These are phyloP conservation scores for Plasmodium sp. DNA, from an alignment of 169 alveolate genomes.

Conservation along the genomic window DNA sequence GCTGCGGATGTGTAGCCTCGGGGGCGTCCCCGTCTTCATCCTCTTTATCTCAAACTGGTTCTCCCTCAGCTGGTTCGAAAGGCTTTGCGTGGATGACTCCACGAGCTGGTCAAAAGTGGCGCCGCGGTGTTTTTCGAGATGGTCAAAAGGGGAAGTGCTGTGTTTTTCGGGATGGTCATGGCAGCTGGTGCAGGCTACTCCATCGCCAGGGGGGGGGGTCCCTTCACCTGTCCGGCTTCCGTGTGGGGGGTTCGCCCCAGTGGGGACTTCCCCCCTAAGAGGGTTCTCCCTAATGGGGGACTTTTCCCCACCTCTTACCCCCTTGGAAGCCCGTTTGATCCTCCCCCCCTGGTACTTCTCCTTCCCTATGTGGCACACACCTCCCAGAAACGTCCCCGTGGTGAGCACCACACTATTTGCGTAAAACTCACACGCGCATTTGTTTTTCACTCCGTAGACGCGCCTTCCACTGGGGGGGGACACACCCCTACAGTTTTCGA, in stretches of 20 bases:
- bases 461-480: constrained; percentile 35
- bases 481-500: constrained; percentile 32
- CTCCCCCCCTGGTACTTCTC: constrained; percentile 73
- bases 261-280: not conserved
- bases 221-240: not conserved
- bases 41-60: constrained; percentile 72
- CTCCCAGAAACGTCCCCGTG: constrained; percentile 94
- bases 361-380: constrained; percentile 89
- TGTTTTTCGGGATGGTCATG: not conserved
- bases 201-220: not conserved
- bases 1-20: constrained; percentile 86
- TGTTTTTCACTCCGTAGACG: constrained; percentile 78
- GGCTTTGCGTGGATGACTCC: constrained; percentile 28
- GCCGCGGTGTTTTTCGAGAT: not conserved
- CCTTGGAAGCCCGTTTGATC: constrained; percentile 12
- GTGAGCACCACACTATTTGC: constrained; percentile 86
- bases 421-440: constrained; percentile 74
- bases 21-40: constrained; percentile 93
- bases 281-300: not conserved
- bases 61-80: constrained; percentile 69
- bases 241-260: not conserved
- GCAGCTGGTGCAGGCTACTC: not conserved
- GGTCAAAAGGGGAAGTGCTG: not conserved
- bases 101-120: constrained; percentile 16
- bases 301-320: not conserved